These are phyloP conservation scores for Fusarium neocosmosporiellum DNA, from an alignment of 2,329 filamentous ascomycete species.

Conservation along the genomic window DNA sequence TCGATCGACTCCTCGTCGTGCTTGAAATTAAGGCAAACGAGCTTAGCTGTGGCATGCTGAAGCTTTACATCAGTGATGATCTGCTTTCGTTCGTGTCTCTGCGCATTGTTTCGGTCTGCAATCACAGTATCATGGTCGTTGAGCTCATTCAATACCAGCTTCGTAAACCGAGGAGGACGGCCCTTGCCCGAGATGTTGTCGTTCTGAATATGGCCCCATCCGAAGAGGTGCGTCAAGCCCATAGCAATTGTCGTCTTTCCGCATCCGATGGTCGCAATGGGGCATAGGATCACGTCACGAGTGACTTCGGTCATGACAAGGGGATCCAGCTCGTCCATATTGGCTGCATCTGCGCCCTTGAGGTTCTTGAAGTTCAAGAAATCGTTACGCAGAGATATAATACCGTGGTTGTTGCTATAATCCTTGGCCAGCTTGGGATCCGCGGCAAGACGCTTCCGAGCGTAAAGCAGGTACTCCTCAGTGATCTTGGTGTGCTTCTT, in stretches of 20 bases:
- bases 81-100: conserved; percentile 87
- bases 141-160: conserved; percentile 74
- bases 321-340: conserved; percentile 68
- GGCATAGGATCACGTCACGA: conserved; percentile 82
- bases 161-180: conserved; percentile 82
- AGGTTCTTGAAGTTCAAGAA: conserved; percentile 87
- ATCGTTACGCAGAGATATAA: conserved; percentile 89
- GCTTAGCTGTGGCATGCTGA: conserved; percentile 71
- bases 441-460: conserved; percentile 75
- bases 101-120: conserved; percentile 94
- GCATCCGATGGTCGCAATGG: conserved; percentile 93
- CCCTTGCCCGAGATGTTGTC: conserved; percentile 89
- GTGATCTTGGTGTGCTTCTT: conserved; percentile 93
- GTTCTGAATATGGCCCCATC: conserved; percentile 95
- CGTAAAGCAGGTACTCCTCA: conserved; percentile 88
- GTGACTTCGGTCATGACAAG: conserved; percentile 65
- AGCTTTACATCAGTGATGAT: conserved; percentile 81
- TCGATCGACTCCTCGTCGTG: conserved; percentile 83
- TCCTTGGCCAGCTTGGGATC: conserved; percentile 74
- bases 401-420: conserved; percentile 92
- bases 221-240: conserved; percentile 84
- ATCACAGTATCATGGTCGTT: conserved; percentile 77
- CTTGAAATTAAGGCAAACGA: conserved; percentile 90
- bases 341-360: conserved; percentile 89
- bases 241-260: conserved; percentile 95